Percentiles rank a stretch among this genome's conserved stretches.
These are phyloP conservation scores for Rubroboletus pulcherrimus DNA, from an alignment of 768 basidiomycete species.

Conservation along the genomic window DNA sequence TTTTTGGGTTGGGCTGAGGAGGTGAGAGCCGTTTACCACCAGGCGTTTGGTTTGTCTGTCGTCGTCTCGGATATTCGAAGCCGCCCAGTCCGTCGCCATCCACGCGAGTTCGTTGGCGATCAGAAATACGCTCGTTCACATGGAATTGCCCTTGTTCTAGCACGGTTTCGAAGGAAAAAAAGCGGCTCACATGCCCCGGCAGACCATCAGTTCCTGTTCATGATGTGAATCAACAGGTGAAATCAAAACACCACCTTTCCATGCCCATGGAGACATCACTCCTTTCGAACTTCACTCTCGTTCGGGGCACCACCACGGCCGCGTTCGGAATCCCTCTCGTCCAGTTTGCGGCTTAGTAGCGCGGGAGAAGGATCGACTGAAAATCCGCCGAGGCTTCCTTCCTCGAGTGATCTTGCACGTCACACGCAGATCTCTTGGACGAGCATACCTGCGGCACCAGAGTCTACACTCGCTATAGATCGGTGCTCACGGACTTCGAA, in stretches of 20 bases:
- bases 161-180: background rate
- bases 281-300: background rate
- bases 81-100: too few species aligned
- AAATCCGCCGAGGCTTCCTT: background rate
- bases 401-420: background rate
- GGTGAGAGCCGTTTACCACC: conserved; percentile 38
- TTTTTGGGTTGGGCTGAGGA: conserved; percentile 54
- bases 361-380: background rate
- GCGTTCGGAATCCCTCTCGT: background rate
- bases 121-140: background rate
- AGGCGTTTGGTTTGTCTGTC: conserved; percentile 24
- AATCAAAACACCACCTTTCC: background rate
- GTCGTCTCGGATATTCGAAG: conserved; percentile 3
- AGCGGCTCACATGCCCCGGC: background rate
- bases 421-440: background rate
- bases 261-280: background rate
- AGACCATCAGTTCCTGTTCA: background rate
- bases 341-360: background rate
- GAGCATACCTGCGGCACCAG: background rate
- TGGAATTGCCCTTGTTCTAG: background rate
- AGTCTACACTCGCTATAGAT: background rate
- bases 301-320: conserved; percentile 3
- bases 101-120: background rate
- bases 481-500: background rate
- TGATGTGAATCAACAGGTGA: background rate